phyloP scores from a whole-genome alignment of 805 yeast genomes.

The Danielia oregonensis region DNA sequence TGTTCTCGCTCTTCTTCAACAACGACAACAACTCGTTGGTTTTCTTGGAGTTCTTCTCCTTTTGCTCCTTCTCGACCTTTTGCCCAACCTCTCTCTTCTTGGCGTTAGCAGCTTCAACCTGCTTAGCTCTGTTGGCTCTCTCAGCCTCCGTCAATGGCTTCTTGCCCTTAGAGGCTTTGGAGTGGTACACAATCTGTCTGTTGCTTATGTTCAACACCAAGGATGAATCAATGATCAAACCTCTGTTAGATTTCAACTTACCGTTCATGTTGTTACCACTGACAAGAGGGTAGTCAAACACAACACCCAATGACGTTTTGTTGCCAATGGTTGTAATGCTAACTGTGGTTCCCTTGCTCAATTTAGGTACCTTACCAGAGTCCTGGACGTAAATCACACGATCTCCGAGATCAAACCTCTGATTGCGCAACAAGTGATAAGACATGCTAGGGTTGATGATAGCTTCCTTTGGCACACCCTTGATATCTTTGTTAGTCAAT shows the following conservation, averaged over 20 bases:
- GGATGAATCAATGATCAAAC: slow-evolving; percentile 77
- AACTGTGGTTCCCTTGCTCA: slow-evolving; percentile 86
- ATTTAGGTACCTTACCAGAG: slow-evolving; percentile 85
- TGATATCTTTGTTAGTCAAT: slow-evolving; percentile 52
- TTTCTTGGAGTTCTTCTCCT: slow-evolving; percentile 21
- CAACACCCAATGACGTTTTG: slow-evolving; percentile 64
- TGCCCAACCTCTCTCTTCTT: slow-evolving; percentile 4
- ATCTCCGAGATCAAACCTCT: slow-evolving; percentile 82
- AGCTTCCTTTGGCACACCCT: slow-evolving; percentile 82
- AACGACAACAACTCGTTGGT: slow-evolving; percentile 30
- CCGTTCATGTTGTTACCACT: slow-evolving; percentile 84
- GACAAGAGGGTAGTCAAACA: slow-evolving; percentile 79
- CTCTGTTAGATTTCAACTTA: slow-evolving; percentile 72
- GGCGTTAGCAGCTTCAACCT: slow-evolving; percentile 4
- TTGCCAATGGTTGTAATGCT: slow-evolving; percentile 56
- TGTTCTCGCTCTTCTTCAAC: slow-evolving; percentile 18
- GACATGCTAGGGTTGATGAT: slow-evolving; percentile 74
- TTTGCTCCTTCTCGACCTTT: slow-evolving; percentile 6
- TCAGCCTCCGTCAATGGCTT: slow-evolving; percentile 25
- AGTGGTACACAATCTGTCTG: slow-evolving; percentile 72
- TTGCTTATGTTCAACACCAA: slow-evolving; percentile 73
- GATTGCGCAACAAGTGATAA: slow-evolving; percentile 65
- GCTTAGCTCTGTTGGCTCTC: slow-evolving; percentile 8
- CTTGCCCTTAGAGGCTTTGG: slow-evolving; percentile 53
- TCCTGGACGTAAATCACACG: slow-evolving; percentile 81